Percentiles rank a stretch among this genome's conserved stretches.
phyloP scores from a whole-genome alignment of 163 green algal species.

The Chlamydomonas reinhardtii region DNA sequence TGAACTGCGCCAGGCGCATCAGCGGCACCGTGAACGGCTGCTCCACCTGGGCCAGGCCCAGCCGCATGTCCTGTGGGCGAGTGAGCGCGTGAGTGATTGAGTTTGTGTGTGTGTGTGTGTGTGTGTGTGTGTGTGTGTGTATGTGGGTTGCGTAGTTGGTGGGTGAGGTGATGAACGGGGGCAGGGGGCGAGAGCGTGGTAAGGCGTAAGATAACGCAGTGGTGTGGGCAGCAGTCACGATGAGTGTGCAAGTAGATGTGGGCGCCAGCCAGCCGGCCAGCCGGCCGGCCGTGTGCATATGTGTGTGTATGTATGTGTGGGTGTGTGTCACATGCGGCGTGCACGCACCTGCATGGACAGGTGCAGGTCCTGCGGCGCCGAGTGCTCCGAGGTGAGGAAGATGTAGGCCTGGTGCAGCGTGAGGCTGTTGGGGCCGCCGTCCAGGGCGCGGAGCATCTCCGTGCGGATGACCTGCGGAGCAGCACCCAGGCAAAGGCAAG shows the following conservation, averaged over 20 bases:
- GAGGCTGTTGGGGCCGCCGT: slow-evolving; percentile 41
- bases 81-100: neutral
- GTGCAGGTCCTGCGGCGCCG: slow-evolving; percentile 50
- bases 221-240: no score
- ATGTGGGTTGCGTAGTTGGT: no score
- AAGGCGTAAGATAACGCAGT: no score
- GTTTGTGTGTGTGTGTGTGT: neutral
- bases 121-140: no score
- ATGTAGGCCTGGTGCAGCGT: slow-evolving; percentile 61
- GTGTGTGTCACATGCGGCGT: neutral
- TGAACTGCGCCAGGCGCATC: slow-evolving; percentile 62
- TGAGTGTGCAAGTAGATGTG: no score
- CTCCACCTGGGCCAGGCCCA: slow-evolving; percentile 49
- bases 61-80: slow-evolving; percentile 33
- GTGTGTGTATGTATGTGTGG: no score
- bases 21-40: slow-evolving; percentile 57
- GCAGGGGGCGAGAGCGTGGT: no score
- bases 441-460: slow-evolving; percentile 43
- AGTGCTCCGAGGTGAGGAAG: slow-evolving; percentile 50
- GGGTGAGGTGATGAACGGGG: no score
- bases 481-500: no score
- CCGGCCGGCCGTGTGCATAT: no score
- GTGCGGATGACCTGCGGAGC: slow-evolving; percentile 35
- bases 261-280: no score
- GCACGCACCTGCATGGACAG: slow-evolving; percentile 39